Evolutionary conservation across 169 alveolate species (phyloP).

Genomic region (Sarcocystis neurona): DNA sequence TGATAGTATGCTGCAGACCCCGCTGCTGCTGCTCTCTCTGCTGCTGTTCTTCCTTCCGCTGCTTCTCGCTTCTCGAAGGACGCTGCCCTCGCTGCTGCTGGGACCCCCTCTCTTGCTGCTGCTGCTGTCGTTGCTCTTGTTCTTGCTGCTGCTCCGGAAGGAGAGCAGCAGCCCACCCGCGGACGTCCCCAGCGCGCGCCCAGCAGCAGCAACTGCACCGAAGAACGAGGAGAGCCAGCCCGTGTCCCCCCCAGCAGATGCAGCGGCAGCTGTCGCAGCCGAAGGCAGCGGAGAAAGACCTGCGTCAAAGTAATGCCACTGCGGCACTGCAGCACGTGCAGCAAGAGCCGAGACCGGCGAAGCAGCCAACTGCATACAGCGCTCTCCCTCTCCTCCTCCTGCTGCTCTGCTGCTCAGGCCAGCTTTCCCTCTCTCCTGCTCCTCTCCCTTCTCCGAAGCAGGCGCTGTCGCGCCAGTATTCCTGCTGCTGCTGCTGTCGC

Average conservation of each 20-base stretch:
- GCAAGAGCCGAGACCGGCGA: neutral
- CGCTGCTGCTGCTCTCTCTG: conserved; percentile 16
- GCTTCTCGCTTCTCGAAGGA: neutral
- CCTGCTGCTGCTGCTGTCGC: neutral
- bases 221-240: no score
- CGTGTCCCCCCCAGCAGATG: no score
- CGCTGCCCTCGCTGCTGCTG: neutral
- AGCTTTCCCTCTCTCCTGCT: neutral
- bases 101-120: neutral
- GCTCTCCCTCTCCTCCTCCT: neutral
- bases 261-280: no score
- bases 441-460: neutral
- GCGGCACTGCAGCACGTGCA: no score
- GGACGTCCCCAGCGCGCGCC: no score
- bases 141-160: no score
- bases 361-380: neutral
- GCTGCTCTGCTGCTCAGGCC: neutral
- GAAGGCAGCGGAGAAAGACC: no score
- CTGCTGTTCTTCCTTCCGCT: neutral
- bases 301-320: no score
- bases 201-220: no score
- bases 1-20: neutral
- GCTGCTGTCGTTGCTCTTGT: no score
- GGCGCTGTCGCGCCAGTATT: neutral
- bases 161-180: no score